Base-by-base conservation (phyloP, 2,329 filamentous ascomycete species). In the Hymenoscyphus occultus region DNA sequence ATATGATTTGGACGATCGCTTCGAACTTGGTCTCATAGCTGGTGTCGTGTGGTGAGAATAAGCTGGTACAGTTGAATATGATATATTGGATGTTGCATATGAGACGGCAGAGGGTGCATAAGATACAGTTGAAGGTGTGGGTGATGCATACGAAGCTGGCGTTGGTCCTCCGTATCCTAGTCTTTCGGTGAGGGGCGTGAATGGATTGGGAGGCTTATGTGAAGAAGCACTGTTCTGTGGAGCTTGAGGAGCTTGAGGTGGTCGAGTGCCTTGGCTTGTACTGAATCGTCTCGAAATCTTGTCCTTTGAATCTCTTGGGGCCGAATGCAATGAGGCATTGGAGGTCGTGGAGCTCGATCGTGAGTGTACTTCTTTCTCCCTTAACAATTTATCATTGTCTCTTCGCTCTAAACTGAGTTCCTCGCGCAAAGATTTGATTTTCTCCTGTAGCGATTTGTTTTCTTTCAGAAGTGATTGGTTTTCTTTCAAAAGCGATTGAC, bases 131-230 rank as follows among this genome's bases (percentile, higher is more conserved):
- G 45, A 51, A 9, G 56, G 31, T 14, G 42, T 39, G 19, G 56
- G 56, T 12, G 65, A 59, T 16, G 65, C 57, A 51, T 69, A 69
- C 22, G 67, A 63, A 31, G 48, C n/a, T 22, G 62, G 48, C 39
- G 64, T 61, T 12, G 62, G 56, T 57, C 31, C 35, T 7, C 35
- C 56, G 22, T 54, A 54, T 54, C 31, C 45, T 3, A 64, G 60
- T 39, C 51, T 28, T 59, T 69, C 56, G 58, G 64, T 35, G 59
- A 69, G 45, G 9, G 69, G 68, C 4, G 65, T 61, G 65, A 73
- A 73, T 19, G 71, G 70, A 62, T 70, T 73, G n/a, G 65, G 67
- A 19, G 59, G 35, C 16, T 63, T 61, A 45, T 67, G 69, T 59
- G 59, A 4, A 13, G 35, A 10, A 10, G 35, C 35, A 35, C 1